Conservation (phyloP, 345 rosid genomes). For the Passiflora organensis region DNA sequence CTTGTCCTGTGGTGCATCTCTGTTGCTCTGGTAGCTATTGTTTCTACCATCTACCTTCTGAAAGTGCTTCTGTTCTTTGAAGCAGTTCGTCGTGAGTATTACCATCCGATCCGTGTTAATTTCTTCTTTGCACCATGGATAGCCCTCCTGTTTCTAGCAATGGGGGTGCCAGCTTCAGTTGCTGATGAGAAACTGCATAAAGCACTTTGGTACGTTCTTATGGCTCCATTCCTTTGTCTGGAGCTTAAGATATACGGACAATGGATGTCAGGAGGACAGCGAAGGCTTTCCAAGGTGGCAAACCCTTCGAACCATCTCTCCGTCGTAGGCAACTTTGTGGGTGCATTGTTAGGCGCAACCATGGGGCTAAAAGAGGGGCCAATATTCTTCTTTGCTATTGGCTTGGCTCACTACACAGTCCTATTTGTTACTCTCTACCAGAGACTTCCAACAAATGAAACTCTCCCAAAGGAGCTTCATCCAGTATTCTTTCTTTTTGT, state of each 20-base stretch:
- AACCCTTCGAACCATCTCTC: conserved; percentile 89
- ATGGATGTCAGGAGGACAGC: conserved; percentile 93
- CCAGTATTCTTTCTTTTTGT: conserved; percentile 93
- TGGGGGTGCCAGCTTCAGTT: conserved; percentile 66
- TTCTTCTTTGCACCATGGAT: conserved; percentile 96
- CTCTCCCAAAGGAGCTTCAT: conserved; percentile 89
- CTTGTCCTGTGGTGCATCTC: conserved; percentile 67
- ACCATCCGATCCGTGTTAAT: conserved; percentile 82
- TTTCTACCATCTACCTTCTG: conserved; percentile 50
- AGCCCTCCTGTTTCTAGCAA: conserved; percentile 62
- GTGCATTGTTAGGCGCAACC: conserved; percentile 80
- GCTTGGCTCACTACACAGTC: conserved; percentile 77
- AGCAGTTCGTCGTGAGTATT: conserved; percentile 83
- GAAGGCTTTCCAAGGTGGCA: conserved; percentile 89
- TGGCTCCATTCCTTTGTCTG: conserved; percentile 65
- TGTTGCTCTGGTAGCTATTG: conserved; percentile 38
- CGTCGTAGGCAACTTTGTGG: conserved; percentile 80
- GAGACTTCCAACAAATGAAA: conserved; percentile 82
- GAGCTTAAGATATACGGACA: conserved; percentile 91
- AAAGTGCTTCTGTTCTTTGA: conserved; percentile 66
- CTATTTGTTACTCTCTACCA: conserved; percentile 89
- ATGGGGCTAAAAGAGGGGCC: conserved; percentile 96
- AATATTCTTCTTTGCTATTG: conserved; percentile 76
- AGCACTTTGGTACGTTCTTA: conserved; percentile 72
- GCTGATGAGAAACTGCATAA: conserved; percentile 34